Evolutionary conservation across 2,329 filamentous ascomycete genomes (phyloP), one percentile per base, ranked within the genome.

Genomic region (Fusarium agapanthi): DNA sequence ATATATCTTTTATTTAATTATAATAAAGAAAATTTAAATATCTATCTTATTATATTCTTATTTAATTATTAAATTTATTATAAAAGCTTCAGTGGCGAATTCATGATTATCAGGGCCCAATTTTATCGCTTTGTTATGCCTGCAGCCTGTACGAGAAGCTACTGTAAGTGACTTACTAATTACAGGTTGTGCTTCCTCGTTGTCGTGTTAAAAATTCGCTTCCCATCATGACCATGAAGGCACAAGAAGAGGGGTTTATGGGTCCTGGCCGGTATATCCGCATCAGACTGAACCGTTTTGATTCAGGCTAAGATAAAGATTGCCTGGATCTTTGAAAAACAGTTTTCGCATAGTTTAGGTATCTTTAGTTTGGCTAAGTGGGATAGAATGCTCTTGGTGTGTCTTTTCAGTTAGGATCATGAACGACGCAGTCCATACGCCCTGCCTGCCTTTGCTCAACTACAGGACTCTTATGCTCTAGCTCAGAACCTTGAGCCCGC

Each of bases 131-230:
- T n/a, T n/a, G n/a, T n/a, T n/a, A n/a, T n/a, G n/a, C n/a, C n/a
- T n/a, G n/a, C n/a, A n/a, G n/a, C n/a, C n/a, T n/a, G n/a, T n/a
- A n/a, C n/a, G n/a, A n/a, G 26, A 58, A 53, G 62, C 65, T 67
- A 64, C 65, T 69, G 56, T 58, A 65, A 22, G 59, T 65, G 26
- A 64, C 50, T 71, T 37, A 62, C 44, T 63, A 71, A 71, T 61
- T 65, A 44, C 68, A 74, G 55, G 56, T 63, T 67, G 38, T 60
- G 50, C 44, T 56, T 53, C 54, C 51, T 64, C 56, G 51, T 69
- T 74, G 41, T 65, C 67, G 44, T 62, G 44, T 61, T 53, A 55
- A 66, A 51, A 53, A 48, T n/a, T 62, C 51, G 41, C 63, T 61
- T 67, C 57, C 26, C 53, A 63, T 70, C 40, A 57, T 55, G 61